Evolutionary conservation across 495 filamentous ascomycete genomes (phyloP), one percentile per base, ranked within the genome.

Genomic region (Penicillium chermesinum): DNA sequence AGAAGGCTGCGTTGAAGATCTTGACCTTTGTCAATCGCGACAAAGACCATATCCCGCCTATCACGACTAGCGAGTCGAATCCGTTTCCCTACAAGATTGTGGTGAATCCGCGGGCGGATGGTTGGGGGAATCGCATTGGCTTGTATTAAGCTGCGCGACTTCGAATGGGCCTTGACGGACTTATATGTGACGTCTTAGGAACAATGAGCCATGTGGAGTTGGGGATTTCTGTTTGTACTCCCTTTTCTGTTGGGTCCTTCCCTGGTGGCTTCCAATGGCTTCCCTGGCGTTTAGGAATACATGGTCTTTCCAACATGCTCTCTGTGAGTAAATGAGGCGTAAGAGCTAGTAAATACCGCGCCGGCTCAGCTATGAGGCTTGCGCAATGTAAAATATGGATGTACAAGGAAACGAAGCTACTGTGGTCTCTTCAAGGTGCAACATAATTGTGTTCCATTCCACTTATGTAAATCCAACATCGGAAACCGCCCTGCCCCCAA

Each of bases 31-130:
- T 88, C 50, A 95, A 95, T 65, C 67, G 76, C 10, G 86, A 95
- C 57, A 95, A 94, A 64, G 89, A 95, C 59, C 93, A 98, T 69
- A 96, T 98, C 58, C 93, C 93, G 21, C 94, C 93, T 39, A 97
- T 98, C 48, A 96, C 89, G 18, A 91, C 88, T 7, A 91, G 81
- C 57, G 90, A 96, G 22, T 74, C 83, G 38, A 97, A 97, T 60
- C 91, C 94, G 0, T 98, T 98, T 62, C 91, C 93, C 3, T 97
- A 95, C 64, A 82, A 87, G 50, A 95, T 98, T 61, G 75, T 88
- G 17, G 77, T 97, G 27, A 89, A 91, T 52, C 88, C 87, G 13
- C 83, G 86, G 37, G 73, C 75, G 14, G 86, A 89, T 53, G 78
- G 84, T 33, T 95, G 89, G 88, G 85, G 86, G 14, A 82, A 81